A percentile compares a stretch with the other conserved stretches of the same genome.
These are phyloP conservation scores for Collybia sordida DNA, from an alignment of 768 basidiomycete species.

Conservation along the genomic window DNA sequence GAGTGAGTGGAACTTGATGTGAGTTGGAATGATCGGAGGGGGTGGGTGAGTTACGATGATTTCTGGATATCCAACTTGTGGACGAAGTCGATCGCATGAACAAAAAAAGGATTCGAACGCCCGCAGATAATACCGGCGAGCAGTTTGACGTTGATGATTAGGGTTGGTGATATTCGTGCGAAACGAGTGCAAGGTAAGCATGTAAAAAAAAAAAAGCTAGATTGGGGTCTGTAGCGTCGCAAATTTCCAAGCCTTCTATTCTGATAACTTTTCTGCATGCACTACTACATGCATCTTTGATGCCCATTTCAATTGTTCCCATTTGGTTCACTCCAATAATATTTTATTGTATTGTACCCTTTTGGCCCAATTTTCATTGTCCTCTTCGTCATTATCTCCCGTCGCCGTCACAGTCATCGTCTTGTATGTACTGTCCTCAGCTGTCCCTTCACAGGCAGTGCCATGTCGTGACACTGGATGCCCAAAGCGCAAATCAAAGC, in stretches of 20 bases:
- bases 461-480: background rate
- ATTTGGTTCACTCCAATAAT: slow-evolving; percentile 1
- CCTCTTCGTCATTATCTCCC: background rate
- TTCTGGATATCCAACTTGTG: slow-evolving; percentile 39
- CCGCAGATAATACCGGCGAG: background rate
- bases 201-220: background rate
- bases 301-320: slow-evolving; percentile 14
- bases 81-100: slow-evolving; percentile 41
- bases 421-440: no score
- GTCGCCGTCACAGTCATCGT: background rate
- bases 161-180: background rate
- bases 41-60: slow-evolving; percentile 34
- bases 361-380: slow-evolving; percentile 1
- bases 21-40: slow-evolving; percentile 23
- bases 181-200: background rate
- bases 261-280: no score
- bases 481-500: slow-evolving; percentile 10
- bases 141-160: no score
- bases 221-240: background rate
- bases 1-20: slow-evolving; percentile 40
- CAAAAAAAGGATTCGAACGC: slow-evolving; percentile 10
- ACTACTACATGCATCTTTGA: slow-evolving; percentile 12
- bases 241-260: slow-evolving; percentile 5
- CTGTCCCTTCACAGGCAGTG: background rate
- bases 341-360: background rate